Percentiles rank a stretch among this genome's conserved stretches.
phyloP scores from a whole-genome alignment of 257 asterid genomes.

The Solanum sejunctum region DNA sequence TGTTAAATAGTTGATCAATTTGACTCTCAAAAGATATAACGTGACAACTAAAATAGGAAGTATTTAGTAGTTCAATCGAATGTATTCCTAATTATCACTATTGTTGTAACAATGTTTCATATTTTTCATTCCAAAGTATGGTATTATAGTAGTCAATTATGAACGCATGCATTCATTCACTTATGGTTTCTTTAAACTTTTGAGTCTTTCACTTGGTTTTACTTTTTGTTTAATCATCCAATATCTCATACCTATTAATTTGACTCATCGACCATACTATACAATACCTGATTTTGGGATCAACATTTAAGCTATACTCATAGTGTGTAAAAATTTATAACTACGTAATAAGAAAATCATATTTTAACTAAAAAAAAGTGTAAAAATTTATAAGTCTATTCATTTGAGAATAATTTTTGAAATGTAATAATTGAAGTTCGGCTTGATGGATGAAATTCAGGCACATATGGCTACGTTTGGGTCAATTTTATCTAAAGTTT shows the following conservation, averaged over 20 bases:
- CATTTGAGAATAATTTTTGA: background rate
- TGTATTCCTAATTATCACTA: background rate
- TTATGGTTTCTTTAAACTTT: slow-evolving; percentile 1
- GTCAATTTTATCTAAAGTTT: background rate
- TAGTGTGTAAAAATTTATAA: background rate
- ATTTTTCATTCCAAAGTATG: background rate
- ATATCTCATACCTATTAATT: background rate
- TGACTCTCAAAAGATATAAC: no score
- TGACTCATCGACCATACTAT: background rate
- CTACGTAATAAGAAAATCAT: no score
- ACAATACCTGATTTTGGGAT: background rate
- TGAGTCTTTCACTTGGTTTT: slow-evolving; percentile 16
- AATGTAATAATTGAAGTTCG: background rate
- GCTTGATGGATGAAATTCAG: background rate
- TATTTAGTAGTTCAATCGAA: background rate
- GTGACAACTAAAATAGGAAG: no score
- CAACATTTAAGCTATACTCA: background rate
- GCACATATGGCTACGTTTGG: background rate
- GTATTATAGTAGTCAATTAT: background rate
- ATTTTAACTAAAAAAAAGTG: no score
- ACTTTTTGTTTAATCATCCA: background rate
- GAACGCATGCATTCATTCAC: background rate
- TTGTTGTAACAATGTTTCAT: background rate
- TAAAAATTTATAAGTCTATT: background rate
- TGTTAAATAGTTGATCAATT: no score